These are phyloP conservation scores for Blastomyces silverae DNA, from an alignment of 2,329 filamentous ascomycete species.

Conservation along the genomic window DNA sequence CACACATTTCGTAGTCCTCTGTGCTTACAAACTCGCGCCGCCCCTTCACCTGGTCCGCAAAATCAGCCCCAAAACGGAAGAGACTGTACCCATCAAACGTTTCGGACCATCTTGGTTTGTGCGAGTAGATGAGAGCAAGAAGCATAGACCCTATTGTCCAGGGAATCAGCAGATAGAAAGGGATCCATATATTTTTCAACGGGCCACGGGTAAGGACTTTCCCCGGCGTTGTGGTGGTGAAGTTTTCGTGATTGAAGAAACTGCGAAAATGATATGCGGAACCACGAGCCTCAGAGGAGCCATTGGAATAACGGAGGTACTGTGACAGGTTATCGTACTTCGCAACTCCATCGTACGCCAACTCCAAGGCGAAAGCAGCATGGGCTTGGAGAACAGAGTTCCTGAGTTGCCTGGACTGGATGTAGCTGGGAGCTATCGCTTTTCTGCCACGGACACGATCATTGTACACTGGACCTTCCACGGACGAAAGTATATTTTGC, in stretches of 20 bases:
- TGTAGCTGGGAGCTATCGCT: neutral
- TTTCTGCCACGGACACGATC: neutral
- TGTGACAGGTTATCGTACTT: conserved; percentile 7
- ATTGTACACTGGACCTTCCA: neutral
- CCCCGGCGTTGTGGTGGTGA: neutral
- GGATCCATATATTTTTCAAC: conserved; percentile 2
- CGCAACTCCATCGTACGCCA: conserved; percentile 4
- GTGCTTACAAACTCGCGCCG: neutral
- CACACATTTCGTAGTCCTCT: conserved; percentile 11
- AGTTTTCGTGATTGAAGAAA: conserved; percentile 1
- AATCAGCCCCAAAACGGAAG: conserved; percentile 10
- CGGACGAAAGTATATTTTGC: neutral
- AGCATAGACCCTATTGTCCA: neutral
- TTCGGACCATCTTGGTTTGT: conserved; percentile 7
- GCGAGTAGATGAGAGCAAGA: conserved; percentile 5
- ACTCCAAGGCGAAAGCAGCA: conserved; percentile 1
- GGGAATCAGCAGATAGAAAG: neutral
- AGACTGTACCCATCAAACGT: conserved; percentile 12
- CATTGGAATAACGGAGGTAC: conserved; percentile 8
- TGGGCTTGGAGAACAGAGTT: conserved; percentile 2
- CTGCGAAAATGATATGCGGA: neutral
- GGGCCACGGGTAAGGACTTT: conserved; percentile 3
- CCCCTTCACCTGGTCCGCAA: conserved; percentile 1
- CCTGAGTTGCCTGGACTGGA: conserved; percentile 5
- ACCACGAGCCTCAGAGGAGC: neutral